phyloP scores from a whole-genome alignment of 2,329 filamentous ascomycete genomes.

The Gaeumannomyces sp. region DNA sequence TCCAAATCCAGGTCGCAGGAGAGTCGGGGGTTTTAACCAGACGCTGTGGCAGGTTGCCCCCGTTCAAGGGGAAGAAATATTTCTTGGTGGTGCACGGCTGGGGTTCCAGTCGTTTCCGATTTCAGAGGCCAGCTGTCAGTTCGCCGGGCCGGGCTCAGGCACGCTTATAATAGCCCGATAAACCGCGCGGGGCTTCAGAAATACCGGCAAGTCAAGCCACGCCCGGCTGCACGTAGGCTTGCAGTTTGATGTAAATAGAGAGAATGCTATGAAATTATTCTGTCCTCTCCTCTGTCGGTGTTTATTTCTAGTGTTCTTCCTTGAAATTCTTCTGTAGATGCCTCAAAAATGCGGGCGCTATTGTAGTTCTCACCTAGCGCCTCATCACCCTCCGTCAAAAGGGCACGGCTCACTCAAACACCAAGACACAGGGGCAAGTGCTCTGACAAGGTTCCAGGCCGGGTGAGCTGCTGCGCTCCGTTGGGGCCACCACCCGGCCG shows the following conservation, averaged over 20 bases:
- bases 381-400: too few species aligned
- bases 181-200: background rate
- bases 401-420: too few species aligned
- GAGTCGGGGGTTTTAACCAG: background rate
- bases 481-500: too few species aligned
- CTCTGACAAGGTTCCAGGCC: background rate
- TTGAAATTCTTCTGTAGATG: too few species aligned
- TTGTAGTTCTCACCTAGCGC: too few species aligned
- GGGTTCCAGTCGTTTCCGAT: background rate
- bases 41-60: background rate
- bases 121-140: conserved; percentile 1
- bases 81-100: background rate
- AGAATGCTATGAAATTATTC: background rate
- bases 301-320: background rate
- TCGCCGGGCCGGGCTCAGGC: background rate
- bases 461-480: too few species aligned
- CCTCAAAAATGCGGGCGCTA: too few species aligned
- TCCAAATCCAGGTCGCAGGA: background rate
- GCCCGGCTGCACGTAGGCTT: background rate
- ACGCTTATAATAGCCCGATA: background rate
- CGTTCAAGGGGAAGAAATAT: background rate
- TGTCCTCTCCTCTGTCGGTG: background rate
- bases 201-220: background rate
- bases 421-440: background rate
- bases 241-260: background rate